Evolutionary conservation across 352 stramenopile genomes (phyloP).

Genomic region (Globisporangium viniferum): DNA sequence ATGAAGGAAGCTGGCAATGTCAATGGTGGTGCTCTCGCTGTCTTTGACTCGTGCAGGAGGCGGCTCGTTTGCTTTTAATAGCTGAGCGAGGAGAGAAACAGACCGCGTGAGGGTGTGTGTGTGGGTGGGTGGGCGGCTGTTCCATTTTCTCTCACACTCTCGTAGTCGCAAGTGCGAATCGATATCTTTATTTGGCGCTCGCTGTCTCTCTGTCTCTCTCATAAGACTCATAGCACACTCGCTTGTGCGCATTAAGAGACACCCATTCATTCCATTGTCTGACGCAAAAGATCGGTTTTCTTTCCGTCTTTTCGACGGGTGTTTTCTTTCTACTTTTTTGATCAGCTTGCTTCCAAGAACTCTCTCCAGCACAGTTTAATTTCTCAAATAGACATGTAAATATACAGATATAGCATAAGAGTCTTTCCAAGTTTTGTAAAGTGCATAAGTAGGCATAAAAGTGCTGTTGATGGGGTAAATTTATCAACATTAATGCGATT

Average conservation of each 20-base stretch:
- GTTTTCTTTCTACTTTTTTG: conserved; percentile 9
- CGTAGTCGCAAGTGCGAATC: background rate
- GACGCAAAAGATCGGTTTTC: conserved; percentile 9
- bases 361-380: background rate
- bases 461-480: background rate
- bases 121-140: background rate
- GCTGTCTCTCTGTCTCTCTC: conserved; percentile 5
- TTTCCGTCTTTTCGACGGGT: conserved; percentile 3
- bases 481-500: background rate
- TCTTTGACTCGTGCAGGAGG: background rate
- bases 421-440: no score
- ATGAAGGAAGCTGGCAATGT: background rate
- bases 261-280: background rate
- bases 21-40: background rate
- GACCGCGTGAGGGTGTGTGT: background rate
- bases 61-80: conserved; percentile 10
- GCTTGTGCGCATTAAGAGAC: background rate
- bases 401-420: background rate
- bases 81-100: background rate
- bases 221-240: background rate
- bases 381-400: background rate
- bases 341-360: background rate
- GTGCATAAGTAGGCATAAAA: background rate
- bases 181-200: conserved; percentile 1
- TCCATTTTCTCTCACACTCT: background rate